Evolutionary conservation across 225 moss, liverwort and hornwort species (phyloP), one percentile per base, ranked within the genome.

Genomic region (Bryum argenteum): DNA sequence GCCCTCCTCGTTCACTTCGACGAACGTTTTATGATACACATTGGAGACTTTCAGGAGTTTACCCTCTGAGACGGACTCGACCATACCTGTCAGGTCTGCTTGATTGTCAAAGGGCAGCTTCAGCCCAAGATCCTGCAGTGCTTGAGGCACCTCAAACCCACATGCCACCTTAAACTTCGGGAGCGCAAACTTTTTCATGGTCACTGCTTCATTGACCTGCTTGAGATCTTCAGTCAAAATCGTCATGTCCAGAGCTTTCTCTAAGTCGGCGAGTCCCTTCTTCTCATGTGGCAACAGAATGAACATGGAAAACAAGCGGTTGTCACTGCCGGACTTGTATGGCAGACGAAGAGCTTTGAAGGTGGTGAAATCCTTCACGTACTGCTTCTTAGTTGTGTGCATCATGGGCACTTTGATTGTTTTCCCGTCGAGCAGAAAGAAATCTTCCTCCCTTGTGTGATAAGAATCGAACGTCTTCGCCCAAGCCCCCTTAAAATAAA

Each of bases 401-500:
- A 97, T 97, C 94, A 90, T 94, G 1, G 94, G 90, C 11, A 94
- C 93, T 45, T 90, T 80, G 20, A 92, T 86, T 15, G 72, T 89
- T 56, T 88, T 91, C 17, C 94, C 94, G 45, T 97, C 87, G n/a
- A 97, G 79, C 51, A 97, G 75, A 76, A 85, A 87, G 26, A 96
- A 96, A 2, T 91, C 91, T 12, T 78, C 89, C 9, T 90, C 91
- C 62, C 79, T 78, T 6, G 93, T 91, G 37, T 61, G 72, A 70
- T 73, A 67, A 55, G 82, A 77, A 16, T 89, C 88, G 19, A 96
- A 96, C 39, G 90, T 91, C 68, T 85, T 89, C 73, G 82, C 82
- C 96, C 96, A 96, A 33, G 88, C 84, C 13, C 96, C 96, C 66
- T 93, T 96, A 70, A 96, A 96, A 75, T 93, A 96, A 4, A 96